These are phyloP conservation scores for Talaromyces marneffei DNA, from an alignment of 2,329 filamentous ascomycete species.

Conservation along the genomic window DNA sequence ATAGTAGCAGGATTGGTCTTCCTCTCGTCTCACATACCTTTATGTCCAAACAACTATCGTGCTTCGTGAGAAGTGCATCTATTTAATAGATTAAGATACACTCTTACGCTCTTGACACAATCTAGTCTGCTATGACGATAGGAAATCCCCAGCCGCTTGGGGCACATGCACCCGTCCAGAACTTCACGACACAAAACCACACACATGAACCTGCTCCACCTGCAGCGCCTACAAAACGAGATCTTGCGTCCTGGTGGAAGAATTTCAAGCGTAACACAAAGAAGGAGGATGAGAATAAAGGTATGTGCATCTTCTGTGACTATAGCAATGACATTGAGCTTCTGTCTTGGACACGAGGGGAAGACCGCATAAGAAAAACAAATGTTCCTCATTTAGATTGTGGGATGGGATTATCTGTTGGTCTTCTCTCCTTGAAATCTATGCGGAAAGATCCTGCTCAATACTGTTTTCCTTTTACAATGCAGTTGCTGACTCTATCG, in stretches of 20 bases:
- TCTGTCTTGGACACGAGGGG: background rate
- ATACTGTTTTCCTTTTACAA: background rate
- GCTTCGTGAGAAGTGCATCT: background rate
- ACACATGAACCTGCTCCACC: constrained; percentile 46
- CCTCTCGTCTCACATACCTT: background rate
- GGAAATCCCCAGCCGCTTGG: constrained; percentile 32
- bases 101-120: background rate
- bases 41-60: background rate
- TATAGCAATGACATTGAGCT: too few relatives aligned
- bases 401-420: background rate
- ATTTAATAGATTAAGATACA: background rate
- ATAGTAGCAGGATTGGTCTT: background rate
- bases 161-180: constrained; percentile 30
- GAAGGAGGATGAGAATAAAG: constrained; percentile 56
- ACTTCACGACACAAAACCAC: constrained; percentile 21
- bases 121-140: constrained; percentile 29
- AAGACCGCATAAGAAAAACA: background rate
- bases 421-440: background rate
- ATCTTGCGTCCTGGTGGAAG: constrained; percentile 96
- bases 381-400: too few relatives aligned
- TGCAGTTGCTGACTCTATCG: background rate
- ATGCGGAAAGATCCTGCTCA: background rate
- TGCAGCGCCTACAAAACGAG: constrained; percentile 76
- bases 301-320: constrained; percentile 34
- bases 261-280: constrained; percentile 72